Conservation (phyloP, 2,329 filamentous ascomycete genomes). For the Ramularia collo-cygni region DNA sequence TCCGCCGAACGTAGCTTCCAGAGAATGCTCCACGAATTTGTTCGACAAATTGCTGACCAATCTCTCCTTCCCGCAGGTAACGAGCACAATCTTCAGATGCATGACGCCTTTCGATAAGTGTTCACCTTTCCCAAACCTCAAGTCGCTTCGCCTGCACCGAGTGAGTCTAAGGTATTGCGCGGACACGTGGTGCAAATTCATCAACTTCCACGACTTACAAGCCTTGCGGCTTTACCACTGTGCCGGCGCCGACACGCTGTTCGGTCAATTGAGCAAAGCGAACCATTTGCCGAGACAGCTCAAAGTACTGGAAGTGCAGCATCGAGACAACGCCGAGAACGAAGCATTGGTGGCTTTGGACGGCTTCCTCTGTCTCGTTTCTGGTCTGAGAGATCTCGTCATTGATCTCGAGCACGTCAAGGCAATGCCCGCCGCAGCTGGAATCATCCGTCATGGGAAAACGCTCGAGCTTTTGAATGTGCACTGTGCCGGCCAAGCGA, state of each 20-base stretch:
- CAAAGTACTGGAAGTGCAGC: slow-evolving; percentile 41
- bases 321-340: slow-evolving; percentile 42
- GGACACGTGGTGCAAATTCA: slow-evolving; percentile 42
- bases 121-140: slow-evolving; percentile 37
- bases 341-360: slow-evolving; percentile 42
- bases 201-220: slow-evolving; percentile 40
- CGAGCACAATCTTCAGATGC: slow-evolving; percentile 40
- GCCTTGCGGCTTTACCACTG: slow-evolving; percentile 40
- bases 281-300: slow-evolving; percentile 39
- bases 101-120: slow-evolving; percentile 43
- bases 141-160: slow-evolving; percentile 39
- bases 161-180: slow-evolving; percentile 42
- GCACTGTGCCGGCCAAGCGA: slow-evolving; percentile 30
- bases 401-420: slow-evolving; percentile 40
- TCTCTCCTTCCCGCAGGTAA: too few relatives aligned
- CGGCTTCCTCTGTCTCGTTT: slow-evolving; percentile 41
- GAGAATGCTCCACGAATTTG: too few relatives aligned
- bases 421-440: slow-evolving; percentile 35
- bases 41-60: too few relatives aligned
- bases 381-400: slow-evolving; percentile 38
- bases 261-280: slow-evolving; percentile 42
- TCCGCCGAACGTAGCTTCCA: too few relatives aligned
- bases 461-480: slow-evolving; percentile 40
- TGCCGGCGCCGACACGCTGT: slow-evolving; percentile 40
- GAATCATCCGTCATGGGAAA: slow-evolving; percentile 40